Conservation (phyloP, 805 yeast species). For the Suhomyces prunicola region DNA sequence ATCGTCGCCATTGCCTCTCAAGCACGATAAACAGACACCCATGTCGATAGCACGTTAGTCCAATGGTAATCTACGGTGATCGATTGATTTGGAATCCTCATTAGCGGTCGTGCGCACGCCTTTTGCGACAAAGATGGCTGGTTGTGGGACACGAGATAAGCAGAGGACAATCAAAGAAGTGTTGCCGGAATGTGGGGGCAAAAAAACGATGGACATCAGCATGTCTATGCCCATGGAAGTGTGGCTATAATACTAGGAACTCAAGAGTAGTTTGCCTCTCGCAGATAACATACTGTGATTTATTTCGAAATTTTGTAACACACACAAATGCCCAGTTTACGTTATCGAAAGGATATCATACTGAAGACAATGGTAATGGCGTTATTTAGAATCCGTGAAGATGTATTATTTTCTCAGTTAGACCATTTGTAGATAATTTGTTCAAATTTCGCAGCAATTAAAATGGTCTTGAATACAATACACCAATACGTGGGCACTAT, state of each 20-base stretch:
- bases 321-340: background rate
- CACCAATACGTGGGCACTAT: no score
- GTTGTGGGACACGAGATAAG: background rate
- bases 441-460: background rate
- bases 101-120: background rate
- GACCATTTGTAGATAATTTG: background rate
- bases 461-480: background rate
- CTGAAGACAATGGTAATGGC: no score
- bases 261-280: no score
- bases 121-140: background rate
- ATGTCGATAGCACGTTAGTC: conserved; percentile 17
- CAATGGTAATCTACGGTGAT: background rate
- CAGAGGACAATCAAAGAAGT: background rate
- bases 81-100: background rate
- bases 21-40: conserved; percentile 51
- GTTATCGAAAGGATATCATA: no score
- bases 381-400: no score
- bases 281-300: no score
- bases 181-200: background rate
- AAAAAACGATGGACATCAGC: background rate
- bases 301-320: background rate
- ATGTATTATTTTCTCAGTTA: background rate
- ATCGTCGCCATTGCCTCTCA: conserved; percentile 31
- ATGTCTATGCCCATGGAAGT: background rate
- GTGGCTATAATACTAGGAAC: background rate